These are phyloP conservation scores for Erysiphe pisi DNA, from an alignment of 2,329 filamentous ascomycete species.

Conservation along the genomic window DNA sequence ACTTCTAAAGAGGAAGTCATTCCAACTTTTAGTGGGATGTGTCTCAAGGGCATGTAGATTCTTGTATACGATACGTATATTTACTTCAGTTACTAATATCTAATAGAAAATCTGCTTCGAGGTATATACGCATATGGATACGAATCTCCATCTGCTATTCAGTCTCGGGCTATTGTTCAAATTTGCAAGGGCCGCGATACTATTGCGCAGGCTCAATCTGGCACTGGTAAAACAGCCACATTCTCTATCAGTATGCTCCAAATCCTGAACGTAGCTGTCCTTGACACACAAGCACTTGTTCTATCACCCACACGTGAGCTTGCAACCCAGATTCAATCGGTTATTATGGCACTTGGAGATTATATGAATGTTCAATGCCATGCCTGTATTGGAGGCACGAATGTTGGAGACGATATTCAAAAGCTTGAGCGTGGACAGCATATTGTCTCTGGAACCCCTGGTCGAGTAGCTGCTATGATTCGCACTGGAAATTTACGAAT, in stretches of 20 bases:
- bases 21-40: slow-evolving; percentile 86
- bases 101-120: slow-evolving; percentile 56
- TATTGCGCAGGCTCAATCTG: slow-evolving; percentile 98
- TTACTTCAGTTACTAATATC: slow-evolving; percentile 25
- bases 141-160: slow-evolving; percentile 98
- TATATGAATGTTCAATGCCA: slow-evolving; percentile 99
- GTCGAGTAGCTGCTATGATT: slow-evolving; percentile 99
- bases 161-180: slow-evolving; percentile 99
- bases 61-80: background rate
- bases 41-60: slow-evolving; percentile 58
- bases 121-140: slow-evolving; percentile 99
- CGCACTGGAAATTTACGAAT: slow-evolving; percentile 95
- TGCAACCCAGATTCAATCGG: slow-evolving; percentile 99
- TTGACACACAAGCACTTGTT: slow-evolving; percentile 96
- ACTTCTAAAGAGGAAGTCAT: slow-evolving; percentile 96
- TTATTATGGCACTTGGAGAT: slow-evolving; percentile 95
- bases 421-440: slow-evolving; percentile 91
- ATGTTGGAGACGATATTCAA: slow-evolving; percentile 97
- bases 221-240: slow-evolving; percentile 98
- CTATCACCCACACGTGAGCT: slow-evolving; percentile 97
- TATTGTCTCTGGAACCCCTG: slow-evolving; percentile 93
- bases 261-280: slow-evolving; percentile 91
- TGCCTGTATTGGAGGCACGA: slow-evolving; percentile 97
- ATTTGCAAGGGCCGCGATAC: slow-evolving; percentile 99
- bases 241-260: slow-evolving; percentile 99